A percentile compares a stretch with the other conserved stretches of the same genome.
These are phyloP conservation scores for Lycium ferocissimum DNA, from an alignment of 257 asterid species.

Conservation along the genomic window DNA sequence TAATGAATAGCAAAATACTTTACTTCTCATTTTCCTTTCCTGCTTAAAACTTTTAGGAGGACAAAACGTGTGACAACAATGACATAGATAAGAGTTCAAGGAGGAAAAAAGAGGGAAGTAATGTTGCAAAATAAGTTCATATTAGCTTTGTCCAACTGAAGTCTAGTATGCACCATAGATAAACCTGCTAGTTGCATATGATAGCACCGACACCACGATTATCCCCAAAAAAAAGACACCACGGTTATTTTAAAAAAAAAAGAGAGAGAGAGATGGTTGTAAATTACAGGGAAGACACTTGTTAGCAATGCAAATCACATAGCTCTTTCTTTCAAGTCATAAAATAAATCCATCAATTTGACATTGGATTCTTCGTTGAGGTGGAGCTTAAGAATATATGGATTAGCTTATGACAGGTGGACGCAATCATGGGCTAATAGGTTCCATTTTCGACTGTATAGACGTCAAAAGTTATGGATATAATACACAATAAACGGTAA, in stretches of 20 bases:
- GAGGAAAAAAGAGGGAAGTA: not conserved
- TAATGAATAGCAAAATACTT: conserved; percentile 2
- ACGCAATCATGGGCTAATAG: conserved; percentile 7
- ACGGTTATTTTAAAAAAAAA: no score
- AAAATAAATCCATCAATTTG: not conserved
- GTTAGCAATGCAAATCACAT: not conserved
- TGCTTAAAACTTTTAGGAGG: not conserved
- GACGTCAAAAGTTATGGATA: conserved; percentile 17
- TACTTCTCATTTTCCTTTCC: conserved; percentile 2
- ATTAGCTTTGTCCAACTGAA: conserved; percentile 12
- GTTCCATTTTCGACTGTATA: not conserved
- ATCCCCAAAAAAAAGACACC: not conserved
- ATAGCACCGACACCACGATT: not conserved
- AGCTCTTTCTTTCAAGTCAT: not conserved
- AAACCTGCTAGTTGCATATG: conserved; percentile 10
- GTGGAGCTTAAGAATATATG: not conserved
- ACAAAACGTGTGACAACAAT: conserved; percentile 9
- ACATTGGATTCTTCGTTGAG: not conserved
- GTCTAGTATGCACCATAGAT: not conserved
- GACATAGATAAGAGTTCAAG: not conserved
- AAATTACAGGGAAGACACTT: not conserved
- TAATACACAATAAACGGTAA: not conserved
- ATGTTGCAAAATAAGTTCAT: not conserved
- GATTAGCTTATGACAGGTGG: not conserved
- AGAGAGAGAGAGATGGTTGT: not conserved